Percentiles rank a stretch among this genome's conserved stretches.
These are phyloP conservation scores for Tricholoma sp. DNA, from an alignment of 768 basidiomycete genomes.

Conservation along the genomic window DNA sequence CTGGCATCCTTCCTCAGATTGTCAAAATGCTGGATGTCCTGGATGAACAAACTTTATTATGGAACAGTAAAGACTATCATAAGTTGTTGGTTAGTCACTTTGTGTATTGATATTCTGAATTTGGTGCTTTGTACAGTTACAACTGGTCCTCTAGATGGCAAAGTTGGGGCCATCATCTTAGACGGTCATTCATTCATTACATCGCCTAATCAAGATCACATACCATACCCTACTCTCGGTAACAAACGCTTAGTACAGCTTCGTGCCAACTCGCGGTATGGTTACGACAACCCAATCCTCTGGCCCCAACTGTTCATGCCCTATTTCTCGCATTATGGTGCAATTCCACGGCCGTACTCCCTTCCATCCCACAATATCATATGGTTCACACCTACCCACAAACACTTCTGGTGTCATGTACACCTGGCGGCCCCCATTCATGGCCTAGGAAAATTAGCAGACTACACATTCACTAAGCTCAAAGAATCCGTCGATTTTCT, in stretches of 20 bases:
- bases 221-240: background rate
- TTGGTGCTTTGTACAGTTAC: background rate
- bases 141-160: background rate
- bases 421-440: background rate
- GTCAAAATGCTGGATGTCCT: background rate
- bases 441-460: background rate
- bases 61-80: background rate
- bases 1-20: background rate
- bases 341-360: slow-evolving; percentile 3
- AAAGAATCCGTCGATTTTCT: background rate
- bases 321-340: slow-evolving; percentile 2
- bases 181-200: background rate
- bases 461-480: background rate
- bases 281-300: slow-evolving; percentile 6
- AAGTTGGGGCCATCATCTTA: background rate
- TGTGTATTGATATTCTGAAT: background rate
- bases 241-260: background rate
- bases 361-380: background rate
- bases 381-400: background rate
- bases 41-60: background rate
- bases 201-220: background rate
- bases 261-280: slow-evolving; percentile 8
- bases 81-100: background rate
- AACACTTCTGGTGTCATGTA: background rate
- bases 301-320: slow-evolving; percentile 10